phyloP scores from a whole-genome alignment of 345 rosid species.

The Erysimum cheiranthoides region DNA sequence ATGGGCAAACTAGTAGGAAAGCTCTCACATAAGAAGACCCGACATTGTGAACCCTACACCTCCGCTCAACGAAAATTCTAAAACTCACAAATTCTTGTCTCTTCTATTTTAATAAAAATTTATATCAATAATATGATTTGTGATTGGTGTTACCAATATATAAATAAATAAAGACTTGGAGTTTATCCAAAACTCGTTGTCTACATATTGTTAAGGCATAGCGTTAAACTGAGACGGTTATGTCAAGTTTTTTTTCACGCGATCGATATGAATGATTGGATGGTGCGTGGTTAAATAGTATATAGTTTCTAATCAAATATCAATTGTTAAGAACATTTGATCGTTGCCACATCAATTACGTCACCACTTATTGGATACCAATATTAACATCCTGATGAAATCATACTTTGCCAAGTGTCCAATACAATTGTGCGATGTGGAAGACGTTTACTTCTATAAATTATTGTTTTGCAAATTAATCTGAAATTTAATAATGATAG shows the following conservation, averaged over 20 bases:
- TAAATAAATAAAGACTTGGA: neutral
- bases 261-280: slow-evolving; percentile 2
- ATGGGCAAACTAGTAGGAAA: neutral
- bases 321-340: neutral
- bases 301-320: neutral
- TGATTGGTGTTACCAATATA: neutral
- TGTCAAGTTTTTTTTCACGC: neutral
- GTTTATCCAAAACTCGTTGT: slow-evolving; percentile 9
- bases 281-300: neutral
- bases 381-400: neutral
- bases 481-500: neutral
- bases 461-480: neutral
- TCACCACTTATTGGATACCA: slow-evolving; percentile 7
- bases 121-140: neutral
- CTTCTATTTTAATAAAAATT: neutral
- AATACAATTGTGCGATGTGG: neutral
- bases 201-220: neutral
- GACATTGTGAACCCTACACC: slow-evolving; percentile 33
- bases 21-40: neutral
- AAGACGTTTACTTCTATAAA: slow-evolving; percentile 8
- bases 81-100: slow-evolving; percentile 12
- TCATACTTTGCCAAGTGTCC: slow-evolving; percentile 33
- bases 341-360: slow-evolving; percentile 20
- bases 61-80: neutral
- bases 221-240: slow-evolving; percentile 23